Conservation (phyloP, 768 basidiomycete genomes). For the Russula vinacea region DNA sequence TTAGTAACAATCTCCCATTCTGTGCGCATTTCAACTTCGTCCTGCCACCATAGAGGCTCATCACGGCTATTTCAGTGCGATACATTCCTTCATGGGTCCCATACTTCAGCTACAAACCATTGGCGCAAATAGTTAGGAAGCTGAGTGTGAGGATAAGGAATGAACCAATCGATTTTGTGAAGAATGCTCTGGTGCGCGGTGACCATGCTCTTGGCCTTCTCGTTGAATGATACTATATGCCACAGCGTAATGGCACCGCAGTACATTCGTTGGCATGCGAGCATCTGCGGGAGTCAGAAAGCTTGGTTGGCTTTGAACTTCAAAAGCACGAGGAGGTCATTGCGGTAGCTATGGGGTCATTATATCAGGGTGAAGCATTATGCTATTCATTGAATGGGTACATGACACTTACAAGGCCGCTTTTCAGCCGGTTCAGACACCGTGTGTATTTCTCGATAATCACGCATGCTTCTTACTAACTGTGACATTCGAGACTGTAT, state of each 20-base stretch:
- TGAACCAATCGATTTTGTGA: not conserved
- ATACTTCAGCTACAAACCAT: conserved; percentile 1
- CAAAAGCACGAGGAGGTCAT: not conserved
- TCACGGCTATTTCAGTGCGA: conserved; percentile 2
- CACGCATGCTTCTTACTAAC: not conserved
- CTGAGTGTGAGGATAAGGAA: not conserved
- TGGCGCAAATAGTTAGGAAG: not conserved
- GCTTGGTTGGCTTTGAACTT: not conserved
- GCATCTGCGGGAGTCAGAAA: conserved; percentile 9
- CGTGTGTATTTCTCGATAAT: not conserved
- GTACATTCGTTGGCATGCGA: conserved; percentile 9
- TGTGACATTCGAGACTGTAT: conserved; percentile 4
- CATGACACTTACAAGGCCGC: not conserved
- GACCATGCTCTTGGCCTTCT: not conserved
- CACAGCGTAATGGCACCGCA: conserved; percentile 11
- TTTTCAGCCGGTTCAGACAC: conserved; percentile 17
- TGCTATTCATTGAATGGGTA: not conserved
- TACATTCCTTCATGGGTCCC: conserved; percentile 18
- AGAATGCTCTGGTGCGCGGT: conserved; percentile 7
- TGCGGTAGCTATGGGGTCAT: not conserved
- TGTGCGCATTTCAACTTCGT: not conserved
- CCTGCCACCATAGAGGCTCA: too few species aligned
- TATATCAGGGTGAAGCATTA: not conserved
- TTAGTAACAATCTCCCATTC: too few species aligned
- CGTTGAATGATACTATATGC: not conserved